Base-by-base conservation (phyloP, 192 early-diverging fungal species). In the Ambispora gerdemannii region DNA sequence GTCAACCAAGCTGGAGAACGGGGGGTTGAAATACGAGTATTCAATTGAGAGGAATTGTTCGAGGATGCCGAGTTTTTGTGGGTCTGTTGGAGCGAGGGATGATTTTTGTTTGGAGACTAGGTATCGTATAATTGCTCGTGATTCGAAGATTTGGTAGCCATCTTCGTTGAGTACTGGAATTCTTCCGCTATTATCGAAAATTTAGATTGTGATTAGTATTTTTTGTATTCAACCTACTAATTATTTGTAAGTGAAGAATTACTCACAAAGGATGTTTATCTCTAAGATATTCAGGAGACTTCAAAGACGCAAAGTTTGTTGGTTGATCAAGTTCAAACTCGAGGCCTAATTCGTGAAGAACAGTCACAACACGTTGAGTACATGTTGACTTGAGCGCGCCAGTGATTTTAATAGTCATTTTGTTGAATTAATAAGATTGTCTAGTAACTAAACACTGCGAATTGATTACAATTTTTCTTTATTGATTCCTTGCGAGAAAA, bases 81-180 rank as follows among this genome's bases (percentile, higher is more conserved):
- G 24, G 38, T 77, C 76, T 11, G 50, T 35, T 30, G 78, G 77
- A 13, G 75, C 50, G 47, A 82, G 67, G 17, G 67, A 3, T 51
- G 28, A 61, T 56, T 68, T 69, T 33, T 75, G 75, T 31, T 75
- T 70, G 7, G 66, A 38, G 4, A 50, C 70, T 52, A 82, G 52
- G 53, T 82, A 82, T 28, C 76, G 69, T 28, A 25, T 27, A 20
- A 82, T 82, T 3, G 80, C 78, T 36, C 71, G 78, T 8, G 78
- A 75, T 53, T 82, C 80, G n/a, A 53, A 77, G 7, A 81, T 28
- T 17, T 35, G 7, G 47, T 67, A 75, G 43, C 50, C 70, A 13
- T 52, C 78, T 33, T 82, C 76, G 22, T 70, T 63, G 32, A 82
- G 71, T 27, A 77, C 73, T n/a, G 80, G 80, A 24, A 82, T 69